These are phyloP conservation scores for Mycena floridula DNA, from an alignment of 768 basidiomycete species.

Conservation along the genomic window DNA sequence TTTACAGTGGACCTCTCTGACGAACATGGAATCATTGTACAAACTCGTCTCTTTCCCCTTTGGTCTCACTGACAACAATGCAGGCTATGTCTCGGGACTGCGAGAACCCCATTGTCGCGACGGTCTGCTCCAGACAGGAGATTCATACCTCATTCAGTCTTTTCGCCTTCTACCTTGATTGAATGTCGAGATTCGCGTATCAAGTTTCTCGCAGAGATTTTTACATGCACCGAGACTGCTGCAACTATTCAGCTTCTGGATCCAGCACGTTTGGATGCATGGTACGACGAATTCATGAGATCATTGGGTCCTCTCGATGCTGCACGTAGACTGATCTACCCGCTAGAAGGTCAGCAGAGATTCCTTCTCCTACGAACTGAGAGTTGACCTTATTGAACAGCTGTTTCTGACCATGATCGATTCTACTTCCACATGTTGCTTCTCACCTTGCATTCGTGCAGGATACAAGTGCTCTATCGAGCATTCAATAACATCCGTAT, in stretches of 20 bases:
- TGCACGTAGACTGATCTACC: constrained; percentile 22
- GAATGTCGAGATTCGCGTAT: constrained; percentile 26
- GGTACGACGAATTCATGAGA: constrained; percentile 25
- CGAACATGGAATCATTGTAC: constrained; percentile 28
- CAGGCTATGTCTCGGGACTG: constrained; percentile 31
- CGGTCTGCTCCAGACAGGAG: constrained; percentile 18
- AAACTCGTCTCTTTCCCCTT: neutral
- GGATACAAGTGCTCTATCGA: constrained; percentile 3
- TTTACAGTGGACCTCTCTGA: constrained; percentile 30
- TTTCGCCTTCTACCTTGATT: constrained; percentile 15
- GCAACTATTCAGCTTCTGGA: constrained; percentile 16
- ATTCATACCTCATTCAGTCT: constrained; percentile 20
- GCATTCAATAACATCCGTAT: neutral
- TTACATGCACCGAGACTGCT: constrained; percentile 21
- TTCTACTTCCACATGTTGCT: constrained; percentile 6
- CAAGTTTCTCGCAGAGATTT: constrained; percentile 24
- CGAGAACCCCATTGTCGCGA: constrained; percentile 28
- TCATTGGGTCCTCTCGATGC: constrained; percentile 23
- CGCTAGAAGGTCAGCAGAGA: constrained; percentile 6
- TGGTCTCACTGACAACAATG: constrained; percentile 2
- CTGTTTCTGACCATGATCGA: constrained; percentile 4
- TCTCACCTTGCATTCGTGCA: constrained; percentile 3
- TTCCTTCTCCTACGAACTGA: neutral
- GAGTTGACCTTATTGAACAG: constrained; percentile 1
- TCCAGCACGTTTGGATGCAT: constrained; percentile 19